These are phyloP conservation scores for Pythium diclinum DNA, from an alignment of 352 stramenopile species.

Conservation along the genomic window DNA sequence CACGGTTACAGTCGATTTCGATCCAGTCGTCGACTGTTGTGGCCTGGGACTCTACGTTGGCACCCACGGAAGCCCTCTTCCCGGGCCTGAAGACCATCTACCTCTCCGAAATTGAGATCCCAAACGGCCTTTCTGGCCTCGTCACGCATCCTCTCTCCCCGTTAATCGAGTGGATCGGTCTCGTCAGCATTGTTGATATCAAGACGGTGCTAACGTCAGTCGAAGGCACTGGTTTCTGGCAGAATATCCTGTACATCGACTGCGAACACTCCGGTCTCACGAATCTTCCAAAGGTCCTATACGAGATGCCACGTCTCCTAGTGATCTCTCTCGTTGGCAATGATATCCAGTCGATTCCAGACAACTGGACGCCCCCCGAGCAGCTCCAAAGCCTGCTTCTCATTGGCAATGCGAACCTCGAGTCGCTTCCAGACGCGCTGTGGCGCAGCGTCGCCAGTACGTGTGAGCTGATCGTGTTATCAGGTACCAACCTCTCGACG, in stretches of 20 bases:
- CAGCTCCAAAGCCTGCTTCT: slow-evolving; percentile 10
- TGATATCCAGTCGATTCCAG: neutral
- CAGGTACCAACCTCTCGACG: slow-evolving; percentile 10
- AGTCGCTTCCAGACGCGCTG: neutral
- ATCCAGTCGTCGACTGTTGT: neutral
- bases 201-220: neutral
- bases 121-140: neutral
- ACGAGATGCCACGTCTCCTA: neutral
- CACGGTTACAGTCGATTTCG: neutral
- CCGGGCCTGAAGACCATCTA: neutral
- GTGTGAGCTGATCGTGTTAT: neutral
- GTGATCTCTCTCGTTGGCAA: slow-evolving; percentile 6
- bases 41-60: neutral
- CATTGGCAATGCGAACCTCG: neutral
- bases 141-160: neutral
- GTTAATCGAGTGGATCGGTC: slow-evolving; percentile 17
- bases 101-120: slow-evolving; percentile 1
- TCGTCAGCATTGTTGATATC: neutral
- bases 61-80: neutral
- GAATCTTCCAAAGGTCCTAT: neutral
- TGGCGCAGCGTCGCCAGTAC: slow-evolving; percentile 6
- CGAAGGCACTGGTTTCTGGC: slow-evolving; percentile 4
- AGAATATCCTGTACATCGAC: neutral
- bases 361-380: neutral
- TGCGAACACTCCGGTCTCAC: slow-evolving; percentile 4